Percentiles rank a stretch among this genome's conserved stretches.
phyloP scores from a whole-genome alignment of 2,329 filamentous ascomycete genomes.

The Cytospora piceicola region DNA sequence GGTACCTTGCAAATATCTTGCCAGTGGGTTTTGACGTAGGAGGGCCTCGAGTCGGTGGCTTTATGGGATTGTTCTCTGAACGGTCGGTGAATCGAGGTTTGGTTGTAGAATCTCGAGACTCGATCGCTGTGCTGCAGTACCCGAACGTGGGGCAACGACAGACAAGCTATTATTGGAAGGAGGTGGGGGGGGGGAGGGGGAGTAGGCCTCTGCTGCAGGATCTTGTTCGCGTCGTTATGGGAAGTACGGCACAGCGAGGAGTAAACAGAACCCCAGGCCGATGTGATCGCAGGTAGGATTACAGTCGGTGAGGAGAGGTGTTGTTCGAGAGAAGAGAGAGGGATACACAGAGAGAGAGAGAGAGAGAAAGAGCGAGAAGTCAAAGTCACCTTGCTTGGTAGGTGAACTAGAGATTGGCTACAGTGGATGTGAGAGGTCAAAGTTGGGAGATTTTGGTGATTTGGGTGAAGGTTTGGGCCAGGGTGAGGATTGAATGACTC shows the following conservation, averaged over 20 bases:
- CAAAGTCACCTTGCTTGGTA: neutral
- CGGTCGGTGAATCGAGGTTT: neutral
- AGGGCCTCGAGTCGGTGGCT: slow-evolving; percentile 1
- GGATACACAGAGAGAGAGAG: no score
- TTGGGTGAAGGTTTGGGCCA: neutral
- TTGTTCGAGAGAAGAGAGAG: neutral
- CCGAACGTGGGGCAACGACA: neutral
- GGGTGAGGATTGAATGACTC: slow-evolving; percentile 1
- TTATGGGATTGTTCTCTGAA: neutral
- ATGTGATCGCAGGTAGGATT: neutral
- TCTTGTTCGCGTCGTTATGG: neutral
- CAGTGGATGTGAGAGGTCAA: neutral
- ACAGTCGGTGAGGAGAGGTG: neutral
- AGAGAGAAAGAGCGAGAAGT: neutral
- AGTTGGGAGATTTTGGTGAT: neutral
- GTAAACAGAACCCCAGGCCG: neutral
- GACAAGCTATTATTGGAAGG: neutral
- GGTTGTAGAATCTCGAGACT: neutral
- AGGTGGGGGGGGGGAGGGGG: neutral
- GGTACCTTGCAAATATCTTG: neutral
- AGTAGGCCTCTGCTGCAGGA: neutral
- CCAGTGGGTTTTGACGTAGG: neutral
- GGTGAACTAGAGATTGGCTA: neutral
- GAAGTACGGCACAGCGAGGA: neutral
- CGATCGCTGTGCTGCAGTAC: neutral